Percentiles rank a stretch among this genome's conserved stretches.
These are phyloP conservation scores for Hypericum perforatum DNA, from an alignment of 345 rosid genomes.

Conservation along the genomic window DNA sequence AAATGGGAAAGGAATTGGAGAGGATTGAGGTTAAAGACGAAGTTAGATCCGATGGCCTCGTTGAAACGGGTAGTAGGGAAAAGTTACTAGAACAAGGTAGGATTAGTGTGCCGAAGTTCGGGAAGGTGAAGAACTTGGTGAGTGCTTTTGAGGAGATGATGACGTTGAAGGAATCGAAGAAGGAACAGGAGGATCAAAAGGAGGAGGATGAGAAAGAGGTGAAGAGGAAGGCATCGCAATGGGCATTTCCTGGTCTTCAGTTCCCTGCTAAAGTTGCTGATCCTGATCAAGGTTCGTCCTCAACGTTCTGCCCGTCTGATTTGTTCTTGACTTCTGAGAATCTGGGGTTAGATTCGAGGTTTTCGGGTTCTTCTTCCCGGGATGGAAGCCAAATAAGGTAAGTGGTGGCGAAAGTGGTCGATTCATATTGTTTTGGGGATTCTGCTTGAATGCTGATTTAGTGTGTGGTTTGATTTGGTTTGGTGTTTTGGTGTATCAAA, in stretches of 20 bases:
- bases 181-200: conserved; percentile 11
- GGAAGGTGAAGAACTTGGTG: conserved; percentile 74
- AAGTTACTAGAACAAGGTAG: conserved; percentile 55
- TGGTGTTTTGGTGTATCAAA: conserved; percentile 32
- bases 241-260: conserved; percentile 80
- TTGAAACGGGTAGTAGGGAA: conserved; percentile 34
- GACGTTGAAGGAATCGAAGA: conserved; percentile 31
- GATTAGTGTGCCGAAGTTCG: conserved; percentile 50
- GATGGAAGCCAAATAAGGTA: conserved; percentile 56
- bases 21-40: conserved; percentile 14
- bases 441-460: neutral
- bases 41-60: conserved; percentile 18
- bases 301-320: conserved; percentile 43
- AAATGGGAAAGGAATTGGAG: conserved; percentile 7
- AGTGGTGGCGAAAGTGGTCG: conserved; percentile 9
- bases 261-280: conserved; percentile 11
- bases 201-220: conserved; percentile 19
- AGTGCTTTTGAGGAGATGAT: conserved; percentile 66
- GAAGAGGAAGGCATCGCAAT: conserved; percentile 38
- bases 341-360: conserved; percentile 48
- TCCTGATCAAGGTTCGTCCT: conserved; percentile 12
- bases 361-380: conserved; percentile 59
- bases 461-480: neutral
- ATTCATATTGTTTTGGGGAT: neutral
- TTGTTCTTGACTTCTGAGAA: conserved; percentile 52